Percentiles rank a stretch among this genome's conserved stretches.
Evolutionary conservation across 768 basidiomycete species (phyloP).

Genomic region (Kondoa malvinella): DNA sequence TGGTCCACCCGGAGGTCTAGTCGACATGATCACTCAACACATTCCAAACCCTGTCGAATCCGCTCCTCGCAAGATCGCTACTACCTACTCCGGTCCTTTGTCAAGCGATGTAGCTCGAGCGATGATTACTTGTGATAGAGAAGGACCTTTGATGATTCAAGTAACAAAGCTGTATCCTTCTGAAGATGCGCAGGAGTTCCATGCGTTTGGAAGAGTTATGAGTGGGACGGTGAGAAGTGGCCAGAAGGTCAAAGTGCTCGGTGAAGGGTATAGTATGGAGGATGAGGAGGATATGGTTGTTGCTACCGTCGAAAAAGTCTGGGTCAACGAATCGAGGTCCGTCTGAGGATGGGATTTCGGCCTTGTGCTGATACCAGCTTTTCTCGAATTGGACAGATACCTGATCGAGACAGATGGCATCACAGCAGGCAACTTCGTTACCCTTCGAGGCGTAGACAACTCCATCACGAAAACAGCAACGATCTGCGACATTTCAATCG

Average conservation of each 20-base stretch:
- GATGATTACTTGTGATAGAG: constrained; percentile 66
- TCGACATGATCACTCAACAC: constrained; percentile 79
- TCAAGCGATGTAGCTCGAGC: constrained; percentile 56
- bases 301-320: constrained; percentile 63
- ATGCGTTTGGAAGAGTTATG: constrained; percentile 84
- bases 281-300: constrained; percentile 97
- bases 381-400: constrained; percentile 44
- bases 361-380: background rate
- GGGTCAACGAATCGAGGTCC: constrained; percentile 80
- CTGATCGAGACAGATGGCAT: constrained; percentile 75
- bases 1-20: constrained; percentile 54
- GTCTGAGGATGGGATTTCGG: constrained; percentile 20
- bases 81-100: constrained; percentile 76
- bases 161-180: constrained; percentile 90
- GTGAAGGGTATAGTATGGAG: constrained; percentile 94
- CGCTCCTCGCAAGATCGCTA: constrained; percentile 39
- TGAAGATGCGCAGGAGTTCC: constrained; percentile 87
- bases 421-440: constrained; percentile 77
- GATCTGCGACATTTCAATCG: constrained; percentile 49
- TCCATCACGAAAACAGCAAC: constrained; percentile 94
- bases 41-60: constrained; percentile 48
- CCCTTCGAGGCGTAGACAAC: constrained; percentile 79
- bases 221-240: constrained; percentile 78
- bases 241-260: constrained; percentile 78
- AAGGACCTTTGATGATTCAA: constrained; percentile 82